Evolutionary conservation across 75 land plant genomes (phyloP), one percentile per base, ranked within the genome.

Genomic region (Cunninghamia lanceolata): DNA sequence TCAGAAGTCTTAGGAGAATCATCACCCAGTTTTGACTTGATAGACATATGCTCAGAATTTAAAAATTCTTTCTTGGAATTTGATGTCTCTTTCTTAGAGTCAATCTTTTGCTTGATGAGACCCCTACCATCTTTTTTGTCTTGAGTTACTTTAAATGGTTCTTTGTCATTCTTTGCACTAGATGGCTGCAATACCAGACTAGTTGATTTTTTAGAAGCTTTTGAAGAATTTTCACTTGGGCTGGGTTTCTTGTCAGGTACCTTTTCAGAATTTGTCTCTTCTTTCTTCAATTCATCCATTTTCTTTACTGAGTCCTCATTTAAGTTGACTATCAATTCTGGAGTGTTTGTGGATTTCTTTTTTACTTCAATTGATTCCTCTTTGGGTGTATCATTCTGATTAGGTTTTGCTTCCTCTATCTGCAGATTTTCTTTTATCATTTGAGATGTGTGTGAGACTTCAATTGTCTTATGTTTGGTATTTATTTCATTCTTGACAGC

Each of bases 11-110:
- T 52, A 1, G 16, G 16, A 52, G 39, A 15, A 35, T 4, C 34
- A 17, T 82, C 56, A 0, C 30, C n/a, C 84, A 82, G 47, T 30
- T 82, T 82, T n/a, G 59, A 28, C 59, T 52, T 82, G 39, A 82
- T 54, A 82, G 38, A 9, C 42, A 40, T 79, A 21, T 17, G 35
- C 21, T 78, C 81, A 38, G 81, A 21, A 39, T 38, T 38, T 78
- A 16, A 78, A 4, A 40, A 39, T 42, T 78, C 46, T 42, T 78
- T 78, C 81, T 42, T 78, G 81, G 46, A 25, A 79, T 79, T 42
- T 21, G 25, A 0, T 40, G 28, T 25, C 19, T 28, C 38, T 42
- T 42, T 79, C 0, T 1, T 25, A 79, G 25, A 56, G 25, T 40
- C 47, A 79, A 8, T 28, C 19, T 28, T 42, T 56, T 21, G 4